Percentiles rank a stretch among this genome's conserved stretches.
Evolutionary conservation across 78 protist genomes (phyloP).

Genomic region (Dictyostelium purpureum): DNA sequence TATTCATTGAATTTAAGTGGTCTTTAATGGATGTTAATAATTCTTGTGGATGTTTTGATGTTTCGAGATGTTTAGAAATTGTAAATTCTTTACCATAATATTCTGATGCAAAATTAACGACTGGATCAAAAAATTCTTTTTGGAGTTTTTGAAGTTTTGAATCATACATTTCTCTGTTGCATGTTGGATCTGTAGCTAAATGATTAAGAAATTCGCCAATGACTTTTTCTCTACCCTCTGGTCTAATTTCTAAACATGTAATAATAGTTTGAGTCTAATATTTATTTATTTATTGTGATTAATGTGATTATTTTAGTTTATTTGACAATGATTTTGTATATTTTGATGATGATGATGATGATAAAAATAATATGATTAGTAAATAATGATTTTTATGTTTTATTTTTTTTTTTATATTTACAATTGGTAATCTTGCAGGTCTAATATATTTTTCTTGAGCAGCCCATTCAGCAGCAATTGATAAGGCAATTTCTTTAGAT

Average conservation of each 20-base stretch:
- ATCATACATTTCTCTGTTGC: conserved; percentile 44
- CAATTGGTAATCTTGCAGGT: conserved; percentile 57
- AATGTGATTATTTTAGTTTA: too few species aligned
- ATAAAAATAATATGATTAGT: too few species aligned
- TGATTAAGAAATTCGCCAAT: conserved; percentile 51
- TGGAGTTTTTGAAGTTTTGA: conserved; percentile 16
- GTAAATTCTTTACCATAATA: conserved; percentile 47
- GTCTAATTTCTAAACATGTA: conserved; percentile 32
- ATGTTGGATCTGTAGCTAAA: conserved; percentile 57
- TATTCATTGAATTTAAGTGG: conserved; percentile 48
- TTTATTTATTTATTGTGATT: too few species aligned
- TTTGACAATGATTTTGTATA: too few species aligned
- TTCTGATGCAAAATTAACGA: conserved; percentile 5
- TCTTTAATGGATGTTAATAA: conserved; percentile 17
- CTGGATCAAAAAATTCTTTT: conserved; percentile 12
- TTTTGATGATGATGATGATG: neutral
- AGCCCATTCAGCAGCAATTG: conserved; percentile 63
- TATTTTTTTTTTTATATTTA: neutral
- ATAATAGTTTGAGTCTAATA: conserved; percentile 26
- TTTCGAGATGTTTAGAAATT: conserved; percentile 13
- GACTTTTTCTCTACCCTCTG: conserved; percentile 33
- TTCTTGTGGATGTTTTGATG: conserved; percentile 50
- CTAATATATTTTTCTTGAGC: conserved; percentile 22
- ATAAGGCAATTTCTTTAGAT: conserved; percentile 46
- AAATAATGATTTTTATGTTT: too few species aligned